Evolutionary conservation across 768 basidiomycete species (phyloP), one percentile per base, ranked within the genome.

Genomic region (Boletus sp.): DNA sequence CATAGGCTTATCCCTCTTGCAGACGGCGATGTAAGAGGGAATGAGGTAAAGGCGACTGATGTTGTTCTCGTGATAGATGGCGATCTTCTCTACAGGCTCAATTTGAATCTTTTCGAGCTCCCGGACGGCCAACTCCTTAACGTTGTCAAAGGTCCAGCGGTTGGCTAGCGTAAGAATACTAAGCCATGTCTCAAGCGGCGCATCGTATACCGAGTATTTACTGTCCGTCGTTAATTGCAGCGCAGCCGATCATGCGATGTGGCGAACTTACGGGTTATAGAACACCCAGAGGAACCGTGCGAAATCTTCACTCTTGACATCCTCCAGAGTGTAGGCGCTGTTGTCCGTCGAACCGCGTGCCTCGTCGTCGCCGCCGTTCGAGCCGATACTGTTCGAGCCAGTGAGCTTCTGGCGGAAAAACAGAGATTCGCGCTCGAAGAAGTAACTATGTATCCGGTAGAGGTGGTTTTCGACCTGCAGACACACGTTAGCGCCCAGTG

Each of bases 351-450:
- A 70, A 2, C 81, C 82, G 1, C 53, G 65, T 0, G 57, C 61
- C 9, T 70, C 55, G 7, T 72, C 72, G 21, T 74, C 65, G 34
- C 6, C 13, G 7, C 68, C 61, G 5, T 68, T 62, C 7, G 76
- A 69, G 17, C 51, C 44, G 5, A 61, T 55, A n/a, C n/a, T n/a
- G 5, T 68, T 62, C 7, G 76, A 69, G 17, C 51, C 44, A 5
- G 61, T 55, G 37, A 81, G 51, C 47, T 74, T 70, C 0, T 67
- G 64, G 10, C 65, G 66, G 64, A 86, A 85, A 30, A 70, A 75
- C 0, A 67, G 47, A 0, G 84, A 86, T 48, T 88, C 84, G 0
- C 85, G 72, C n/a, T 76, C 74, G 37, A 88, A 84, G 46, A 87
- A 85, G 41, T 79, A 82, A 1, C 79, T 74, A 54, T 87, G 85